Evolutionary conservation across 768 basidiomycete genomes (phyloP), one percentile per base, ranked within the genome.

Genomic region (Botryobasidium botryosum): DNA sequence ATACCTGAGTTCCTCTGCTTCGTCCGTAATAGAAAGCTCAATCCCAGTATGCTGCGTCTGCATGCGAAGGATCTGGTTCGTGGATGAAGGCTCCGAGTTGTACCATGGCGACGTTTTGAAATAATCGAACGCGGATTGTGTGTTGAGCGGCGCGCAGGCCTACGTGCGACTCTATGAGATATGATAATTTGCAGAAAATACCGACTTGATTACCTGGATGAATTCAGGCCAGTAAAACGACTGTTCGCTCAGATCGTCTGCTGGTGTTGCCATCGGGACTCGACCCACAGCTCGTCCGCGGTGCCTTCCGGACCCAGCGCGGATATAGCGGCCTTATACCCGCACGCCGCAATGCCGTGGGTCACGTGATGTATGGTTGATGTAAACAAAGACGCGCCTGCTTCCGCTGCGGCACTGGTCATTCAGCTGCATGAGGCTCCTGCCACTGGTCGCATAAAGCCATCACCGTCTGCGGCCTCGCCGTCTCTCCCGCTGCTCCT

Each of bases 91-190:
- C 82, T 87, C 62, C 84, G 81, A 60, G 62, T 91, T 87, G 59
- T 87, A 92, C 65, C 88, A 91, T 75, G 87, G 87, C 24, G 85
- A 88, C 1, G 74, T 74, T 10, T 79, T 67, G 58, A 92, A 92
- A 65, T 91, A 92, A 45, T 90, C 85, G 50, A 91, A 77, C 41
- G 84, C 85, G 56, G 79, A 83, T 52, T 82, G 73, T 2, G 68
- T 59, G 6, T 79, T 75, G 52, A 90, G 67, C 2, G 78, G 78
- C 3, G 83, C 86, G 50, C 84, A 74, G 4, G 76, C 83, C 75
- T 82, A 47, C 31, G 40, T 27, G 17, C 28, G 35, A 24, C 10
- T 38, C 15, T 5, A 49, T 44, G 40, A 27, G 45, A 37, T 28
- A 46, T 20, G 24, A 18, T 38, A 40, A 29, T 36, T 37, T 41